Conservation (phyloP, 805 yeast genomes). For the Limtongozyma cylindracea region DNA sequence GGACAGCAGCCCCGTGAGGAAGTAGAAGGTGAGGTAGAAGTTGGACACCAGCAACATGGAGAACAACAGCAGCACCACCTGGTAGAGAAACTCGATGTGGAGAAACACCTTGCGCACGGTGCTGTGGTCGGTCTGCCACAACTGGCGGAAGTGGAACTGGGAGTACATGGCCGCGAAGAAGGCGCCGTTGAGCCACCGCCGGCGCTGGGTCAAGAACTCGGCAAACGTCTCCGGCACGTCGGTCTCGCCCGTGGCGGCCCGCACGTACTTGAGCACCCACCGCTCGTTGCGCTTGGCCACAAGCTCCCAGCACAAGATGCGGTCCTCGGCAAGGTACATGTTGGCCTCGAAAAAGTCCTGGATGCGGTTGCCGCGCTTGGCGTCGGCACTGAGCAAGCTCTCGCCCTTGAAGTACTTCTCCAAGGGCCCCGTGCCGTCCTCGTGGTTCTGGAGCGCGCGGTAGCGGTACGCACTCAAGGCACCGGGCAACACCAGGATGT, state of each 20-base stretch:
- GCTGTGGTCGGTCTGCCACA: constrained; percentile 7
- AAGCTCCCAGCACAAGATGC: constrained; percentile 8
- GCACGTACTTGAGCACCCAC: constrained; percentile 8
- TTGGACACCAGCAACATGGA: constrained; percentile 7
- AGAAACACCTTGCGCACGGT: constrained; percentile 5
- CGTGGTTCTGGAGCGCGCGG: constrained; percentile 62
- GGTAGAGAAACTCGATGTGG: constrained; percentile 6
- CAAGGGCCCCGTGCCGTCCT: constrained; percentile 83
- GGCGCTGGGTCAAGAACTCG: constrained; percentile 7
- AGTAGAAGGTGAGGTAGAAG: constrained; percentile 7
- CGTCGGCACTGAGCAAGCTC: constrained; percentile 10
- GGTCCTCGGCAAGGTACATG: constrained; percentile 9
- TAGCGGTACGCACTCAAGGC: constrained; percentile 88
- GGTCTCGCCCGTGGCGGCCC: constrained; percentile 8
- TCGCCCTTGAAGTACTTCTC: constrained; percentile 83
- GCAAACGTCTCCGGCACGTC: constrained; percentile 7
- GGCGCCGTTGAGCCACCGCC: constrained; percentile 9
- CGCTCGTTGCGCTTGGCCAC: constrained; percentile 6
- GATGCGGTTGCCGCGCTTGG: constrained; percentile 9
- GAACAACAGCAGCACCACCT: constrained; percentile 4
- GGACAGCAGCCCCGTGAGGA: constrained; percentile 20
- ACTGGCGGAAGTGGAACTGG: constrained; percentile 4
- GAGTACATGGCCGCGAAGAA: constrained; percentile 8
- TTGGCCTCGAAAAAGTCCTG: constrained; percentile 84
- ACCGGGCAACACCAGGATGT: constrained; percentile 85